Evolutionary conservation across 1,284 basidiomycete species (phyloP), one percentile per base, ranked within the genome.

Genomic region (Cutaneotrichosporon sp.): DNA sequence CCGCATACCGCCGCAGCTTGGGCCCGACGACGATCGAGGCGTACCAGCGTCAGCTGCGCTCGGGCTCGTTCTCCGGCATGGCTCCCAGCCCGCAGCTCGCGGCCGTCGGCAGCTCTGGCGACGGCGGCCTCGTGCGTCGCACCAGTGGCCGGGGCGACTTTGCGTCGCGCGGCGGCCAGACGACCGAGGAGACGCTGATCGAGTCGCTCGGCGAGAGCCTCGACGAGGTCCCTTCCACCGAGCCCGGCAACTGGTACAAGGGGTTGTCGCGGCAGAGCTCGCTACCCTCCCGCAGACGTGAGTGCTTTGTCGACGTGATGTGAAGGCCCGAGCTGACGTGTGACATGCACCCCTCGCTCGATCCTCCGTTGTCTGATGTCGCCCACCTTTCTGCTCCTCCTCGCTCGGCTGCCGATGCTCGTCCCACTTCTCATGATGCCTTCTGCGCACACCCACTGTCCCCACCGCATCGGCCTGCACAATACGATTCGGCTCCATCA

Each of bases 201-300:
- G 62, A 72, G 53, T n/a, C n/a, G n/a, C n/a, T n/a, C n/a, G 71
- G 64, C 4, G 69, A 76, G 22, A 57, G 61, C 10, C 66, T 63
- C 25, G 66, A 64, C 22, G 71, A 72, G 47, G 58, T 54, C 24
- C 61, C 67, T 11, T 65, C 65, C 6, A 65, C 67, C 8, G 69
- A 71, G 62, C 61, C 50, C 24, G 64, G 63, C 4, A 70, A 54
- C 22, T 74, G 70, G 74, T 70, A 68, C 29, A 76, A 69, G 62
- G 74, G 74, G 1, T 61, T 78, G 8, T 66, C 63, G 42, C 67
- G 76, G 49, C 75, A 77, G 67, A 75, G 73, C 66, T 75, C 73
- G 27, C 63, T 78, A 10, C 75, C 75, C 13, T 72, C 69, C 29
- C 66, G 76, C 54, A 57, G 69, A 66, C 67, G 76, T 78, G 61